Evolutionary conservation across 352 stramenopile species (phyloP).

Genomic region (Phytophthora macrochlamydospora): DNA sequence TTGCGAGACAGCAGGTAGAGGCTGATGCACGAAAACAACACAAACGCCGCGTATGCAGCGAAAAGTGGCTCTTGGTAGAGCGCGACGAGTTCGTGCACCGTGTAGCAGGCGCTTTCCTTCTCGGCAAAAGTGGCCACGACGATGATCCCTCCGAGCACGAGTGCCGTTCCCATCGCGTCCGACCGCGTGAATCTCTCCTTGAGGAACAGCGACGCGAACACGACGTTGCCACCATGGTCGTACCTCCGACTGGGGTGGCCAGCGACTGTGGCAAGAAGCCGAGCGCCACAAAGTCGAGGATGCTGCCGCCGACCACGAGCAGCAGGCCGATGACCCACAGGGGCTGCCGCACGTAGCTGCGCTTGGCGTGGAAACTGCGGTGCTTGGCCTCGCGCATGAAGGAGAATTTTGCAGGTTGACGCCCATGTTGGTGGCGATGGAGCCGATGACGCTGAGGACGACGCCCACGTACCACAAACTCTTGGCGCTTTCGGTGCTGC

Average conservation of each 20-base stretch:
- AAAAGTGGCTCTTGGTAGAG: conserved; percentile 74
- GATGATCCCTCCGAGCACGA: conserved; percentile 78
- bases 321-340: conserved; percentile 81
- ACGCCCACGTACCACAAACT: conserved; percentile 79
- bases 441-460: conserved; percentile 74
- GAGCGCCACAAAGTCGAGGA: conserved; percentile 78
- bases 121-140: conserved; percentile 81
- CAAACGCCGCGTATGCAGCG: conserved; percentile 66
- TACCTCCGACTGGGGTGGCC: conserved; percentile 75
- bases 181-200: conserved; percentile 72
- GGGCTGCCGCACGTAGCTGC: conserved; percentile 76
- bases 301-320: conserved; percentile 71
- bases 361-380: conserved; percentile 55
- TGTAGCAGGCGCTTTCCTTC: conserved; percentile 81
- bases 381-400: conserved; percentile 85
- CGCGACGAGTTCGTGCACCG: conserved; percentile 65
- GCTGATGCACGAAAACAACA: conserved; percentile 37
- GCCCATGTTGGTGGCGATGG: conserved; percentile 81
- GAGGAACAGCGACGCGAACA: conserved; percentile 80
- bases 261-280: conserved; percentile 84
- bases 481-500: conserved; percentile 18
- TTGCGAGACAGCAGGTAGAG: conserved; percentile 49
- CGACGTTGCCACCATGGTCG: conserved; percentile 85
- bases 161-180: conserved; percentile 67
- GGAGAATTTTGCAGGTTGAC: conserved; percentile 89